Evolutionary conservation across 225 moss, liverwort and hornwort genomes (phyloP), one percentile per base, ranked within the genome.

Genomic region (Climacium dendroides): DNA sequence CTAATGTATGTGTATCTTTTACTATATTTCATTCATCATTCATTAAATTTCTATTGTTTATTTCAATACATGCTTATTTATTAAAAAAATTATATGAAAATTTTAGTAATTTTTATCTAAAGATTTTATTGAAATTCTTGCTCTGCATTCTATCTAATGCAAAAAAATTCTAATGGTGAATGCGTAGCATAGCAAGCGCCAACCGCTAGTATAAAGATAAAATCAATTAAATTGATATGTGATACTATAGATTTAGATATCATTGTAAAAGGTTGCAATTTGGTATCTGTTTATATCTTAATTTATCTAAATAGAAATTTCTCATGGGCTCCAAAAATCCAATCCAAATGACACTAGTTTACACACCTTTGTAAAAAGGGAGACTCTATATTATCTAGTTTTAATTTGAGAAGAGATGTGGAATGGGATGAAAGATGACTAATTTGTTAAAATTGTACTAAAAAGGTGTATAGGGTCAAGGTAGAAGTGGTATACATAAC

Each of bases 301-400:
- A 39, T 24, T 39, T 6, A 69, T 69, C 11, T 39, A 69, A 69
- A 69, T 13, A 69, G 7, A 69, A 39, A 24, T 39, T 39, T 39
- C 1, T 67, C 0, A 4, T 67, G 0, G 23, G 0, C 4, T 39
- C 3, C 3, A 2, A n/a, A 66, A 19, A 66, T 6, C 4, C 0
- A 6, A 1, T 22, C 7, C 4, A n/a, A n/a, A 8, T 65, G 20
- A 65, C 6, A n/a, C 6, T 19, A n/a, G 20, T 19, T 20, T n/a
- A 6, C 20, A 3, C 6, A 65, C 5, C 65, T 11, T 65, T 9
- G 9, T 65, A 65, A 20, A n/a, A n/a, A 10, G 3, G 1, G 1
- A 37, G n/a, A n/a, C 6, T 35, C 6, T 22, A 66, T 35, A 22
- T 37, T 13, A 66, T 22, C 22, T 37, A 23, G 37, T 37, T 67